Percentiles rank a stretch among this genome's conserved stretches.
Evolutionary conservation across 176 grass and related monocot genomes (phyloP).

Genomic region (Rhynchospora pubera): DNA sequence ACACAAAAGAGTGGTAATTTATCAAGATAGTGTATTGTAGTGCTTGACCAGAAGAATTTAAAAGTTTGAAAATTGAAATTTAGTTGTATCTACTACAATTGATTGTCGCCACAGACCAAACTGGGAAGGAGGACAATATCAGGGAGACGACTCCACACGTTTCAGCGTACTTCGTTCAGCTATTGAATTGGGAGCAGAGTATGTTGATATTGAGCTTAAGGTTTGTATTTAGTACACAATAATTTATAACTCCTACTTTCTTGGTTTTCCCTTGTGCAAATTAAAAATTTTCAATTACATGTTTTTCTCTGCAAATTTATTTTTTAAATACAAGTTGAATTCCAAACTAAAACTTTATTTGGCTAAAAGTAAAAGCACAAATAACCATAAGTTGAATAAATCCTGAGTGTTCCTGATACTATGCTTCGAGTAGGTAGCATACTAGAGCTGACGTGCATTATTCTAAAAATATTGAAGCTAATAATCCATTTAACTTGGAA

Average conservation of each 20-base stretch:
- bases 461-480: background rate
- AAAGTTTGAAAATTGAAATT: background rate
- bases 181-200: slow-evolving; percentile 91
- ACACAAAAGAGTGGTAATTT: background rate
- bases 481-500: too few species aligned
- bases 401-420: background rate
- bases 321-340: background rate
- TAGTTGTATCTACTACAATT: background rate
- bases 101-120: slow-evolving; percentile 52
- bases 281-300: background rate
- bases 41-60: background rate
- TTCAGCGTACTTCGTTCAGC: slow-evolving; percentile 63
- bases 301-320: background rate
- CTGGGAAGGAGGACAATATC: slow-evolving; percentile 92
- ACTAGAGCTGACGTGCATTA: background rate
- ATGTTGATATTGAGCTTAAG: slow-evolving; percentile 99
- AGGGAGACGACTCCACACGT: slow-evolving; percentile 71
- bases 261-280: too few species aligned
- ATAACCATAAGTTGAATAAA: background rate
- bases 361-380: background rate
- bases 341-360: background rate
- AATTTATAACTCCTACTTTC: background rate
- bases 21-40: background rate
- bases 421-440: background rate
- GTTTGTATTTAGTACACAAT: slow-evolving; percentile 34